phyloP scores from a whole-genome alignment of 2,329 filamentous ascomycete species.

The Fusarium temperatum region DNA sequence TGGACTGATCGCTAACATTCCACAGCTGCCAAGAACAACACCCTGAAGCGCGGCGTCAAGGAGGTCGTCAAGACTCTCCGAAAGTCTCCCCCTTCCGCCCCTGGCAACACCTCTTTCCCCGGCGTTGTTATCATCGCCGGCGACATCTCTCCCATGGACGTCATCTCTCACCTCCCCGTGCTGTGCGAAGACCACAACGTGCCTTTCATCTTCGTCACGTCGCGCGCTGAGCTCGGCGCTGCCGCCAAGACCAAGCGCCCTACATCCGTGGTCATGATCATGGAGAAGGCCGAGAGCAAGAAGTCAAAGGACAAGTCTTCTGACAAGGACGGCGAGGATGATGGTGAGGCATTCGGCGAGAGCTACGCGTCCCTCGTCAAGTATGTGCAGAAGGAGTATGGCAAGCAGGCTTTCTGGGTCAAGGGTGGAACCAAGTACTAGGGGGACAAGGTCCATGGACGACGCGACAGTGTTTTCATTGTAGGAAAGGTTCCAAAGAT shows the following conservation, averaged over 20 bases:
- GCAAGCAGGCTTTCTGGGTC: constrained; percentile 64
- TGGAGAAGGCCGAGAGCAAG: constrained; percentile 62
- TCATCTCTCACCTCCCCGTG: constrained; percentile 97
- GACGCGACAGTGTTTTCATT: background rate
- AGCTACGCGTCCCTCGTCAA: constrained; percentile 72
- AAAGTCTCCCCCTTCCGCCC: constrained; percentile 81
- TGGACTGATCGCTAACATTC: constrained; percentile 23
- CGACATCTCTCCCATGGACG: constrained; percentile 98
- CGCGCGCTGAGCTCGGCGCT: constrained; percentile 90
- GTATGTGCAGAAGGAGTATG: constrained; percentile 71
- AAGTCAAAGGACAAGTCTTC: constrained; percentile 57
- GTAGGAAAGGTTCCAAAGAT: background rate
- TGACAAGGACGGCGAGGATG: constrained; percentile 57
- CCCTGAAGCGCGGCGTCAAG: constrained; percentile 97
- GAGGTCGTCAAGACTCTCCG: constrained; percentile 98
- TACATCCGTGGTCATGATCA: constrained; percentile 94
- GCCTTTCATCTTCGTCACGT: constrained; percentile 94
- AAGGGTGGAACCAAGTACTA: constrained; percentile 48
- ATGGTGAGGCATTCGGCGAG: constrained; percentile 69
- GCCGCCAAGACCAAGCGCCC: constrained; percentile 95
- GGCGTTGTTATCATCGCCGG: constrained; percentile 91
- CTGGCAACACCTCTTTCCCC: constrained; percentile 69
- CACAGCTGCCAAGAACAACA: constrained; percentile 91
- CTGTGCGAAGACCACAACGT: constrained; percentile 98
- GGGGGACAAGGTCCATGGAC: background rate